Percentiles rank a stretch among this genome's conserved stretches.
Evolutionary conservation across 2,329 filamentous ascomycete genomes (phyloP).

Genomic region (Coniochaeta prunicola): DNA sequence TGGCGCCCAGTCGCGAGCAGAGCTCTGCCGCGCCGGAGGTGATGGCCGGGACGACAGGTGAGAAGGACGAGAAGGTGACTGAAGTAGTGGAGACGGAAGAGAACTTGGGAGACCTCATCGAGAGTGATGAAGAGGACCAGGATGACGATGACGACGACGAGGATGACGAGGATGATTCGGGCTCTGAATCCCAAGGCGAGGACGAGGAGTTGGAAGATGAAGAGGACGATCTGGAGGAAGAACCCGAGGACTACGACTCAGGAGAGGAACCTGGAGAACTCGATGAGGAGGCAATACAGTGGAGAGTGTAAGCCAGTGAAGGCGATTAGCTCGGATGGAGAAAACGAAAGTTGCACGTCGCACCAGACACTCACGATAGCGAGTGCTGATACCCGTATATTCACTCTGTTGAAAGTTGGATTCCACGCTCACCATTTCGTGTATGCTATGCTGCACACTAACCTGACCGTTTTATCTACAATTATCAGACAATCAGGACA

Average conservation of each 20-base stretch:
- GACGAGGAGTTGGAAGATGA: slow-evolving; percentile 14
- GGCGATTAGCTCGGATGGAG: background rate
- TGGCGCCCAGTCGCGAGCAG: background rate
- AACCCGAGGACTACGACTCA: slow-evolving; percentile 10
- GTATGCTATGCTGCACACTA: background rate
- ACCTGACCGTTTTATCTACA: slow-evolving; percentile 2
- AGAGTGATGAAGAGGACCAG: slow-evolving; percentile 15
- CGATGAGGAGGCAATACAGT: slow-evolving; percentile 6
- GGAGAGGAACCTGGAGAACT: slow-evolving; percentile 10
- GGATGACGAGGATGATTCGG: slow-evolving; percentile 8
- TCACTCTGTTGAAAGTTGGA: background rate
- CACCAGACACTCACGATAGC: background rate
- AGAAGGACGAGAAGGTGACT: slow-evolving; percentile 10
- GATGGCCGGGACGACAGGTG: background rate
- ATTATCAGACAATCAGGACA: slow-evolving; percentile 1
- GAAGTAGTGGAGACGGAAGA: slow-evolving; percentile 8
- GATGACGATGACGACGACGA: slow-evolving; percentile 5
- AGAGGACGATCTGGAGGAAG: slow-evolving; percentile 7
- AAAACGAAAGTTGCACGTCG: background rate
- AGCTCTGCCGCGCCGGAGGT: background rate
- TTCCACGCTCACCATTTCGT: background rate
- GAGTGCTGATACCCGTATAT: background rate
- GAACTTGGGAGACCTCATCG: slow-evolving; percentile 10
- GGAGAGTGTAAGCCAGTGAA: background rate
- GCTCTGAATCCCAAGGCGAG: slow-evolving; percentile 10